Percentiles rank a stretch among this genome's conserved stretches.
Evolutionary conservation across 2,329 filamentous ascomycete genomes (phyloP).

Genomic region (Colletotrichum tropicale): DNA sequence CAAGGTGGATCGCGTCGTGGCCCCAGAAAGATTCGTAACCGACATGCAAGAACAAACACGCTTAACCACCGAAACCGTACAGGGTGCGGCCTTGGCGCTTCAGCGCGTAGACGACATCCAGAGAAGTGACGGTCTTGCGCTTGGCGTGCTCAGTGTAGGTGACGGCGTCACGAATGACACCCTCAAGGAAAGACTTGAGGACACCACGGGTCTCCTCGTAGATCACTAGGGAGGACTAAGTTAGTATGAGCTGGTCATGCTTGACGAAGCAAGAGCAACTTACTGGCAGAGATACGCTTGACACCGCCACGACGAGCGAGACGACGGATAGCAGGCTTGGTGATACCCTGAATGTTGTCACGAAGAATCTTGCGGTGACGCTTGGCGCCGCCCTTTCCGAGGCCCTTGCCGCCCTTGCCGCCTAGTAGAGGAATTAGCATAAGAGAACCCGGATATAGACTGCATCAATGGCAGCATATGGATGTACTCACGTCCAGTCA

Average conservation of each 20-base stretch:
- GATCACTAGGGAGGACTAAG: conserved; percentile 57
- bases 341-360: conserved; percentile 99
- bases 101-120: conserved; percentile 71
- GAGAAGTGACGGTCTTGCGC: conserved; percentile 78
- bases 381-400: conserved; percentile 98
- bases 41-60: conserved; percentile 30
- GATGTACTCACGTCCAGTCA: conserved; percentile 73
- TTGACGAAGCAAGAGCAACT: conserved; percentile 27
- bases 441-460: not conserved
- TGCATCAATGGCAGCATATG: conserved; percentile 3
- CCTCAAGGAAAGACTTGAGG: conserved; percentile 79
- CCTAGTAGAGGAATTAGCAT: conserved; percentile 51
- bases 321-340: conserved; percentile 98
- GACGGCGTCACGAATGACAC: conserved; percentile 77
- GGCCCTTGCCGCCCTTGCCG: conserved; percentile 96
- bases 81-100: conserved; percentile 78
- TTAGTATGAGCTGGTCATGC: conserved; percentile 6
- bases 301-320: conserved; percentile 99
- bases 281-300: conserved; percentile 99
- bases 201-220: conserved; percentile 81
- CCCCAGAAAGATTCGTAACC: conserved; percentile 39
- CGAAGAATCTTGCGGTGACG: conserved; percentile 98
- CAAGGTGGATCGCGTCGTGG: conserved; percentile 17
- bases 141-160: conserved; percentile 83
- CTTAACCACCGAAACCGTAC: conserved; percentile 89